phyloP scores from a whole-genome alignment of 352 stramenopile genomes.

The Phytophthora fragariae region DNA sequence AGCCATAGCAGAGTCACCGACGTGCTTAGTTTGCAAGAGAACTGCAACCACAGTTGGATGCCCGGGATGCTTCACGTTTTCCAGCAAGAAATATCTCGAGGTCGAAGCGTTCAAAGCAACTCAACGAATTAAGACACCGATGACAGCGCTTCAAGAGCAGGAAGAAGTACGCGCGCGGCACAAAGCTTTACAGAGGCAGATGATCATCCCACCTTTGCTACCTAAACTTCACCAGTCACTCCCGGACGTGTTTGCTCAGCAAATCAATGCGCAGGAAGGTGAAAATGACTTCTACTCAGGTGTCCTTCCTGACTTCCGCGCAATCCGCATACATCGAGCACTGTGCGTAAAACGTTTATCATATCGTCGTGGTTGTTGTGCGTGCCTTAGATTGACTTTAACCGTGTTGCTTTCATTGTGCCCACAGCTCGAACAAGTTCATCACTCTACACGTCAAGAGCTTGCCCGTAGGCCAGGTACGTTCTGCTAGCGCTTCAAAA shows the following conservation, averaged over 20 bases:
- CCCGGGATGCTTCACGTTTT: constrained; percentile 75
- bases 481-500: neutral
- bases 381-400: neutral
- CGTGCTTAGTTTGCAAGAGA: constrained; percentile 51
- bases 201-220: constrained; percentile 49
- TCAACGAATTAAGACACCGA: constrained; percentile 62
- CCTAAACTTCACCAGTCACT: constrained; percentile 13
- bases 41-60: constrained; percentile 49
- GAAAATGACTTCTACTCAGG: constrained; percentile 55
- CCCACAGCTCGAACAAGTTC: constrained; percentile 55
- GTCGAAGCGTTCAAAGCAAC: constrained; percentile 45
- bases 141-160: constrained; percentile 59
- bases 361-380: neutral
- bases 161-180: constrained; percentile 51
- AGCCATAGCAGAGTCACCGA: neutral
- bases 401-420: neutral
- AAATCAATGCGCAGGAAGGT: constrained; percentile 11
- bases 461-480: constrained; percentile 79
- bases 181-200: constrained; percentile 54
- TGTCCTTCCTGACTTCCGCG: constrained; percentile 58
- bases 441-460: constrained; percentile 78
- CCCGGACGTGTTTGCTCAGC: neutral
- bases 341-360: constrained; percentile 45
- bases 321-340: constrained; percentile 63
- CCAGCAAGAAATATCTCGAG: constrained; percentile 42